Evolutionary conservation across 345 rosid genomes (phyloP).

Genomic region (Sonneratia caseolaris): DNA sequence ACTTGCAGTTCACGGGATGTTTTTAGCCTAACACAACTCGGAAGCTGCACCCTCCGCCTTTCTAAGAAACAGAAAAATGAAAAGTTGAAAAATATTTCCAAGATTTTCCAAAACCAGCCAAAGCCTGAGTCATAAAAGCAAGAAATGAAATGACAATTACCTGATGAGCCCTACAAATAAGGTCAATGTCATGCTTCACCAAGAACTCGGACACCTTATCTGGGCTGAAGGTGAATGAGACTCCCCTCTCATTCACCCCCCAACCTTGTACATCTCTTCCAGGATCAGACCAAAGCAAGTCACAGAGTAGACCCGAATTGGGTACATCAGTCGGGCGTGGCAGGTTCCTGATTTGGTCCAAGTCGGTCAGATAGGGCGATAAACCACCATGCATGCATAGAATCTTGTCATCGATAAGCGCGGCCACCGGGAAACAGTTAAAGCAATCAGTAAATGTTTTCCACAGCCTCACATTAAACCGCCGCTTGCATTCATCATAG

Average conservation of each 20-base stretch:
- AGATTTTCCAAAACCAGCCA: neutral
- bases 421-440: conserved; percentile 81
- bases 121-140: neutral
- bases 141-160: conserved; percentile 21
- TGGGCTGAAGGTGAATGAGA: conserved; percentile 68
- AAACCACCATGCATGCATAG: conserved; percentile 91
- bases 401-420: conserved; percentile 69
- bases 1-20: neutral
- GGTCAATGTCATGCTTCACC: conserved; percentile 67
- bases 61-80: too few relatives aligned
- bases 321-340: conserved; percentile 75
- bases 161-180: conserved; percentile 86
- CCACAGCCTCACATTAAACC: conserved; percentile 75
- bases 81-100: neutral
- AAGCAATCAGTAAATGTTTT: conserved; percentile 71
- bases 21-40: neutral
- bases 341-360: conserved; percentile 64
- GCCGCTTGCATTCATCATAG: conserved; percentile 80
- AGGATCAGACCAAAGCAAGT: conserved; percentile 89
- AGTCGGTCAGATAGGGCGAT: conserved; percentile 59
- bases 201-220: conserved; percentile 63
- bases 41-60: neutral
- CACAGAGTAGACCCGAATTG: conserved; percentile 79
- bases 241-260: conserved; percentile 85
- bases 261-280: conserved; percentile 59